These are phyloP conservation scores for Leccinum disarticulatum DNA, from an alignment of 768 basidiomycete species.

Conservation along the genomic window DNA sequence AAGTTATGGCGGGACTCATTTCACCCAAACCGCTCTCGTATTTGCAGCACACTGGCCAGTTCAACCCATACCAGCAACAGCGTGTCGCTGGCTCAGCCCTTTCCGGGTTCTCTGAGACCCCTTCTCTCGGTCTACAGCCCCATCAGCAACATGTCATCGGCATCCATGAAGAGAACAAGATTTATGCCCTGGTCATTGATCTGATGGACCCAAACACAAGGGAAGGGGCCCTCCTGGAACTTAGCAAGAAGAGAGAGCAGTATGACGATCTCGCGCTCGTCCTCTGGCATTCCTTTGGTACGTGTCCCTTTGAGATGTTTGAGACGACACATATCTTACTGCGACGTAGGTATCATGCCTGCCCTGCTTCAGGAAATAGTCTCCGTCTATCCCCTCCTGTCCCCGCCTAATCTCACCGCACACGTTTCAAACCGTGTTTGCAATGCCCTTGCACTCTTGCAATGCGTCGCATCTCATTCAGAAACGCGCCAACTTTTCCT, in stretches of 20 bases:
- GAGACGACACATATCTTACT: background rate
- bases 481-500: conserved; percentile 96
- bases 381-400: conserved; percentile 93
- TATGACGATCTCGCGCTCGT: conserved; percentile 98
- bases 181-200: conserved; percentile 87
- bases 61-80: conserved; percentile 59
- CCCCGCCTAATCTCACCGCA: conserved; percentile 93
- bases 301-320: conserved; percentile 14
- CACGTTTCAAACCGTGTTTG: conserved; percentile 98
- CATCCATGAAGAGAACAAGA: conserved; percentile 74
- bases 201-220: conserved; percentile 80
- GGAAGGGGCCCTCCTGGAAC: conserved; percentile 87
- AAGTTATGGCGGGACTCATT: conserved; percentile 58
- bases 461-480: conserved; percentile 97
- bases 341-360: conserved; percentile 85
- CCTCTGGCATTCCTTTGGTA: conserved; percentile 98
- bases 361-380: conserved; percentile 97
- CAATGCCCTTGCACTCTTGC: conserved; percentile 95
- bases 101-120: conserved; percentile 58
- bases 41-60: conserved; percentile 60
- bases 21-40: conserved; percentile 63
- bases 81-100: conserved; percentile 28
- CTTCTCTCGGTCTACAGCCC: conserved; percentile 52
- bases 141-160: conserved; percentile 54
- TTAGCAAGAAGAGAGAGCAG: conserved; percentile 98